Percentiles rank a stretch among this genome's conserved stretches.
Evolutionary conservation across 495 filamentous ascomycete genomes (phyloP).

Genomic region (Neurospora sp.): DNA sequence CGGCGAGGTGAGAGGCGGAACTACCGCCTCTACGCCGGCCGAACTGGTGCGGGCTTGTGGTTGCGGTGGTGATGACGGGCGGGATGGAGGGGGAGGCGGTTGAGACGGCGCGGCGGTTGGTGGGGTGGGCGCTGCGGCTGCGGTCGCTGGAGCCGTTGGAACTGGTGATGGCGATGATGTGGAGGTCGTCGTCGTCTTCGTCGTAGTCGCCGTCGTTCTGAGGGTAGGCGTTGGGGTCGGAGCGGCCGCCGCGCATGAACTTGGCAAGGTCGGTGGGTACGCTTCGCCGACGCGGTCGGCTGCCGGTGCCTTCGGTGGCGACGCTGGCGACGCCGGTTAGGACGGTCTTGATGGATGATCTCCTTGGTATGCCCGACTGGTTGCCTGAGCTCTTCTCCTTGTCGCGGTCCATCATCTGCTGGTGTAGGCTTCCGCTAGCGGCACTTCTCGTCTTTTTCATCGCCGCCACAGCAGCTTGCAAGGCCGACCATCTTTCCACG

Average conservation of each 20-base stretch:
- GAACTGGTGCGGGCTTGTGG: background rate
- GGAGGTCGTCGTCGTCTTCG: conserved; percentile 5
- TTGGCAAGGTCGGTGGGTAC: conserved; percentile 17
- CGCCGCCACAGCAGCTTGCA: conserved; percentile 21
- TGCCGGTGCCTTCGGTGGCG: background rate
- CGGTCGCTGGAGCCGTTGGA: background rate
- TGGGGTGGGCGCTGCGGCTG: background rate
- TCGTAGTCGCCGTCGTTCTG: conserved; percentile 2
- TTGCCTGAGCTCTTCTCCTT: background rate
- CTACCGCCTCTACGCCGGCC: background rate
- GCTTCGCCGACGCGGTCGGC: conserved; percentile 3
- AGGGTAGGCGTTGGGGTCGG: conserved; percentile 7
- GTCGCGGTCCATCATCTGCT: background rate
- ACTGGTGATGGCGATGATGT: background rate
- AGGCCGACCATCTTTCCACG: conserved; percentile 32
- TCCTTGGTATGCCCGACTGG: background rate
- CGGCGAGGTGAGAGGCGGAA: background rate
- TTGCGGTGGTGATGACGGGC: background rate
- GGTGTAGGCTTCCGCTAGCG: background rate
- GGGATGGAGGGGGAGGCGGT: background rate
- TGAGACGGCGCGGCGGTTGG: background rate
- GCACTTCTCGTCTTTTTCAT: background rate
- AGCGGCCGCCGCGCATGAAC: conserved; percentile 3
- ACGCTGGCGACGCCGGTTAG: background rate
- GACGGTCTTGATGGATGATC: background rate